Conservation (phyloP, 1,139 yeast genomes). For the Zygosaccharomyces sapae region DNA sequence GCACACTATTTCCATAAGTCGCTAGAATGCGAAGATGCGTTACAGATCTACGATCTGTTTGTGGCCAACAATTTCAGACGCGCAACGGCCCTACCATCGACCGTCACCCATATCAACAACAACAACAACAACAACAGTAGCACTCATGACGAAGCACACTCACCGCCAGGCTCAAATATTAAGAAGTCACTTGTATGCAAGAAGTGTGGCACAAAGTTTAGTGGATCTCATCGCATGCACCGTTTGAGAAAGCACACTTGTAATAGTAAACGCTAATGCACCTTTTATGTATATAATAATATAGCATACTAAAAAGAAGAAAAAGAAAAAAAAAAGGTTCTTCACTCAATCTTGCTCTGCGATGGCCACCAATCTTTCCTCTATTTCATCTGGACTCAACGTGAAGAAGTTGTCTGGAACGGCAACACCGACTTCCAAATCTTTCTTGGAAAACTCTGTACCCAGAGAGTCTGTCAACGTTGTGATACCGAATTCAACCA, state of each 20-base stretch:
- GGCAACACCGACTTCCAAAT: constrained; percentile 89
- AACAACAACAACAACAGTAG: background rate
- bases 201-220: constrained; percentile 23
- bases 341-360: constrained; percentile 98
- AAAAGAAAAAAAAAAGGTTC: no score
- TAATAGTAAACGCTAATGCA: constrained; percentile 10
- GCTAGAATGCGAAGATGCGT: constrained; percentile 30
- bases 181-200: constrained; percentile 27
- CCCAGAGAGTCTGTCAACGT: constrained; percentile 83
- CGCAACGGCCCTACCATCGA: constrained; percentile 8
- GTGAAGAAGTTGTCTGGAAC: constrained; percentile 61
- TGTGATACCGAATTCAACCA: constrained; percentile 84
- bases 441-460: constrained; percentile 89
- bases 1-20: constrained; percentile 34
- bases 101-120: constrained; percentile 7
- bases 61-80: constrained; percentile 19
- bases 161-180: constrained; percentile 6
- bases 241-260: constrained; percentile 22
- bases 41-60: constrained; percentile 27
- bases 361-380: constrained; percentile 85
- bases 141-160: background rate
- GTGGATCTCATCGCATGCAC: constrained; percentile 25
- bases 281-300: constrained; percentile 1
- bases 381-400: constrained; percentile 81
- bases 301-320: no score